These are phyloP conservation scores for Brachypodium distachyon DNA, from an alignment of 202 grass and related monocot genomes.

Conservation along the genomic window DNA sequence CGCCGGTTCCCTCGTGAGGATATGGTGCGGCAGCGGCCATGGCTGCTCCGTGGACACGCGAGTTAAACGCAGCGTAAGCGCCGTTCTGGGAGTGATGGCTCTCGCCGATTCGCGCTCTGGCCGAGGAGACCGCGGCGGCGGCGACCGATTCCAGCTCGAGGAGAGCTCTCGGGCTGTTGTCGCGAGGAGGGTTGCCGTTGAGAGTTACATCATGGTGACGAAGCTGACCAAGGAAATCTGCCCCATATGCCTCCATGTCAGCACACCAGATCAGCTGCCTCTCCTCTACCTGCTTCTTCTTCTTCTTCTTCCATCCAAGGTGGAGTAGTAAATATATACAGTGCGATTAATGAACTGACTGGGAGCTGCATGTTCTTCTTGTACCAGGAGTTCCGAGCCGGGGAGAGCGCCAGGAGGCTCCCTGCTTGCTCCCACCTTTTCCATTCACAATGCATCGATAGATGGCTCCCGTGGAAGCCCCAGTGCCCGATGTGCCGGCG, in stretches of 20 bases:
- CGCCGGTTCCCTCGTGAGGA: conserved; percentile 22
- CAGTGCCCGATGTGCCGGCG: neutral
- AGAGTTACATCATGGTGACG: conserved; percentile 30
- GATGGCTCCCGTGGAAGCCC: neutral
- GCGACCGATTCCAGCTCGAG: conserved; percentile 40
- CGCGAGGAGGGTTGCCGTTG: conserved; percentile 32
- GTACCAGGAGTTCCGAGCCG: conserved; percentile 30
- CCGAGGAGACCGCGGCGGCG: conserved; percentile 1
- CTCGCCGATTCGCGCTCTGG: neutral
- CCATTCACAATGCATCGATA: neutral
- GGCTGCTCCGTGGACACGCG: neutral
- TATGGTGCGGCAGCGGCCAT: conserved; percentile 36
- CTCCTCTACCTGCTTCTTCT: neutral
- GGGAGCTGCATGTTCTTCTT: neutral
- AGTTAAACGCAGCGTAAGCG: neutral
- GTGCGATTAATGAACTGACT: neutral
- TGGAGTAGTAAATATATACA: neutral
- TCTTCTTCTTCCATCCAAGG: too few species aligned
- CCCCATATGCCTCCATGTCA: conserved; percentile 19
- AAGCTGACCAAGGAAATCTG: conserved; percentile 24
- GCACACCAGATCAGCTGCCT: neutral
- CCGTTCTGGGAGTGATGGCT: neutral
- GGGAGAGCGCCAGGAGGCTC: conserved; percentile 27
- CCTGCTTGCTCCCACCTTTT: neutral
- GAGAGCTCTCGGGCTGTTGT: neutral